These are phyloP conservation scores for Cokeromyces recurvatus DNA, from an alignment of 371 early-diverging fungal genomes.

Conservation along the genomic window DNA sequence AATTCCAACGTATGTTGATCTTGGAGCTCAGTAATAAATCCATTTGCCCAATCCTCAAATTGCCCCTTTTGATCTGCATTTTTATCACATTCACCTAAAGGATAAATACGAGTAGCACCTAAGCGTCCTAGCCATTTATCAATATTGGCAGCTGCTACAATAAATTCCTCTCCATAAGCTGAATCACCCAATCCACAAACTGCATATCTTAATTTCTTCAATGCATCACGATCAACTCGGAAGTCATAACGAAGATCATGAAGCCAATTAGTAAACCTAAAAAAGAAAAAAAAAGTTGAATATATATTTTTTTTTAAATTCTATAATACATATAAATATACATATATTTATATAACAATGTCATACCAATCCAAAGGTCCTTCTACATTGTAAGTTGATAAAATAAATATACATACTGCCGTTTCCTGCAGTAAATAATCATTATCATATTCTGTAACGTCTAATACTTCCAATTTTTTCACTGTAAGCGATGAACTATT, in stretches of 20 bases:
- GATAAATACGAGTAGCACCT: constrained; percentile 67
- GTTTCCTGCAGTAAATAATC: constrained; percentile 62
- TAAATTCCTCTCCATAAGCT: constrained; percentile 66
- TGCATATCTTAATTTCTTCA: constrained; percentile 59
- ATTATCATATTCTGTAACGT: constrained; percentile 69
- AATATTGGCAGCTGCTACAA: constrained; percentile 54
- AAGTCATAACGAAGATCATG: constrained; percentile 66
- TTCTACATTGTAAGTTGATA: constrained; percentile 74
- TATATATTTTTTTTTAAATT: background rate
- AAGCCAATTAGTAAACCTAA: constrained; percentile 61
- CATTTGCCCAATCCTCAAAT: constrained; percentile 53
- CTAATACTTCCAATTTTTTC: constrained; percentile 37
- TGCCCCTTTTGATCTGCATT: constrained; percentile 53
- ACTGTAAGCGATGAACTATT: constrained; percentile 12
- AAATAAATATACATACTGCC: constrained; percentile 57
- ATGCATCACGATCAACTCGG: constrained; percentile 57
- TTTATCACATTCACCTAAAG: constrained; percentile 67
- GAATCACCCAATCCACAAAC: constrained; percentile 78
- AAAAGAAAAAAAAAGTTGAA: background rate
- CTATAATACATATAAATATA: background rate
- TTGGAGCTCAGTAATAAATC: constrained; percentile 42
- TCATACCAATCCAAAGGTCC: constrained; percentile 64
- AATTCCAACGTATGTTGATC: constrained; percentile 40
- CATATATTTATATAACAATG: background rate
- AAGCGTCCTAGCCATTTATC: constrained; percentile 64